These are phyloP conservation scores for Stagonosporopsis rhizophila DNA, from an alignment of 2,329 filamentous ascomycete genomes.

Conservation along the genomic window DNA sequence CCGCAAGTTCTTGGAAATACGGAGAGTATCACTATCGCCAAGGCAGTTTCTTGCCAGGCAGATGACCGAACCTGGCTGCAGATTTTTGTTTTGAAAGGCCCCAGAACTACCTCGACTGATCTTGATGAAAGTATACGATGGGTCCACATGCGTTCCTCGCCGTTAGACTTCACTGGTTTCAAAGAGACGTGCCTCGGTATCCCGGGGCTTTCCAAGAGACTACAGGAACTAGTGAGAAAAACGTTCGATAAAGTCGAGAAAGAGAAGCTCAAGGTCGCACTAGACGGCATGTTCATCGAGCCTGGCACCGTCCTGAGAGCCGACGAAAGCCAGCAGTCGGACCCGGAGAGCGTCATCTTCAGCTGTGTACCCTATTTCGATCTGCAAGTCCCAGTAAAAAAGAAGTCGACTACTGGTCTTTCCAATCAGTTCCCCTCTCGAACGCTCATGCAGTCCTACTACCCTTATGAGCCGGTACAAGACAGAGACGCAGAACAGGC, in stretches of 20 bases:
- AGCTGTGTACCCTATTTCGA: constrained; percentile 41
- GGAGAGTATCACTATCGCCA: constrained; percentile 39
- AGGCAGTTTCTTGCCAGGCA: constrained; percentile 23
- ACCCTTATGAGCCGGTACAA: constrained; percentile 40
- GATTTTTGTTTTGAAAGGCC: constrained; percentile 31
- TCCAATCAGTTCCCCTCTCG: constrained; percentile 26
- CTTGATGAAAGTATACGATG: constrained; percentile 29
- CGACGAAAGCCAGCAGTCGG: constrained; percentile 29
- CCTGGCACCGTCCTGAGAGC: constrained; percentile 42
- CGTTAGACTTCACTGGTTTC: constrained; percentile 35
- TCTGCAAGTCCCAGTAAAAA: constrained; percentile 18
- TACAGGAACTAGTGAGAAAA: constrained; percentile 23
- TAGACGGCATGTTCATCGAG: constrained; percentile 44
- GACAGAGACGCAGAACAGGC: constrained; percentile 43
- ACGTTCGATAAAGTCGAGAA: constrained; percentile 34
- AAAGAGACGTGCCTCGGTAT: constrained; percentile 32
- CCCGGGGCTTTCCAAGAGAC: constrained; percentile 26
- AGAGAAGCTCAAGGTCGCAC: constrained; percentile 33
- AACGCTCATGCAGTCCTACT: constrained; percentile 43
- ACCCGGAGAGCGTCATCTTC: constrained; percentile 38
- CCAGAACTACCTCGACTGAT: constrained; percentile 22
- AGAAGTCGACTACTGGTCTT: not conserved
- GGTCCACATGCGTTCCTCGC: constrained; percentile 33
- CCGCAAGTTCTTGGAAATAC: constrained; percentile 10
- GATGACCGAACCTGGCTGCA: constrained; percentile 30